phyloP scores from a whole-genome alignment of 176 grass and related monocot genomes.

The Hyparrhenia diplandra region DNA sequence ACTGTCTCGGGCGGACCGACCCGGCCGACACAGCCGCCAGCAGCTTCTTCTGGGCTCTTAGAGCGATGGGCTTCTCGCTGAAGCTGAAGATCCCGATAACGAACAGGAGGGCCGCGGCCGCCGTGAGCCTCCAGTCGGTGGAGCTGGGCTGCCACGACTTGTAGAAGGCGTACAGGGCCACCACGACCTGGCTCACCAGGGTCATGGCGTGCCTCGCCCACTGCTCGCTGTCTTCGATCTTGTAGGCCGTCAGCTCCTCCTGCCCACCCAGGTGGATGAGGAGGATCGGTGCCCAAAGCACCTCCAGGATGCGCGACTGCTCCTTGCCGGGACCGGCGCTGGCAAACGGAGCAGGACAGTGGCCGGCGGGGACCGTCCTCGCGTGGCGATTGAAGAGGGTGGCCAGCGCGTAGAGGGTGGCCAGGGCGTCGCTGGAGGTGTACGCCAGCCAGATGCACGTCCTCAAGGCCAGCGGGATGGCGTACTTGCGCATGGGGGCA shows the following conservation, averaged over 20 bases:
- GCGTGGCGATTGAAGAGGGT: no score
- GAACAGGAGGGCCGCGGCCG: not conserved
- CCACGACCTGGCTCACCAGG: not conserved
- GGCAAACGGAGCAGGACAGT: no score
- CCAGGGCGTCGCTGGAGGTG: no score
- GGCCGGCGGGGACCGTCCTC: no score
- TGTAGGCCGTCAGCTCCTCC: not conserved
- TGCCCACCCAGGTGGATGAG: not conserved
- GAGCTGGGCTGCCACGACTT: not conserved
- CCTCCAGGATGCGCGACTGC: not conserved
- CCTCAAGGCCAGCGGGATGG: no score
- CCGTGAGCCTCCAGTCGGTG: not conserved
- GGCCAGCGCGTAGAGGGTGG: no score
- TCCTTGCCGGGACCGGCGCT: not conserved
- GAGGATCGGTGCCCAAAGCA: not conserved
- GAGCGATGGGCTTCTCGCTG: not conserved
- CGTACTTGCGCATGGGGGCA: not conserved
- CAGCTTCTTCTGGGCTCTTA: no score
- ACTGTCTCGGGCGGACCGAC: no score
- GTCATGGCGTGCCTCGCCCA: no score
- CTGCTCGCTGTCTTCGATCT: not conserved
- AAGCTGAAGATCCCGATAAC: not conserved
- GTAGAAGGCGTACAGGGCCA: no score
- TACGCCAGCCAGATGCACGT: no score
- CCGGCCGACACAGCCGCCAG: no score